phyloP scores from a whole-genome alignment of 305 asterid genomes.

The Plantago coronopus region DNA sequence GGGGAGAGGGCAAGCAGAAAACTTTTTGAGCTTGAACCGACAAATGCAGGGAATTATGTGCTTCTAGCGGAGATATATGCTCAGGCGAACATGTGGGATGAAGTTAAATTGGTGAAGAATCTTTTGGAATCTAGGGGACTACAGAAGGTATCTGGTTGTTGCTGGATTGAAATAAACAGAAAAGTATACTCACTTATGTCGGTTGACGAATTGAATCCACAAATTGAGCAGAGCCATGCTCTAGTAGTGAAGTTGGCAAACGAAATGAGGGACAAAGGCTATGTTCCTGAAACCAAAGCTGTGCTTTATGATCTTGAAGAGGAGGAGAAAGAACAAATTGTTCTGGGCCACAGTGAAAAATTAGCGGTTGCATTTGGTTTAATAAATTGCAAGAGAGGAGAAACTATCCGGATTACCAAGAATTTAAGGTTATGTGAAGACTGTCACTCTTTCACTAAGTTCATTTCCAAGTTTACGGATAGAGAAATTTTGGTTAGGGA shows the following conservation, averaged over 20 bases:
- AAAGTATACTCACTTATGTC: slow-evolving; percentile 49
- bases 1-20: slow-evolving; percentile 71
- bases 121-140: slow-evolving; percentile 64
- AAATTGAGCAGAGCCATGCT: slow-evolving; percentile 69
- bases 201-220: slow-evolving; percentile 74
- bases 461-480: slow-evolving; percentile 51
- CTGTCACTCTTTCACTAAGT: slow-evolving; percentile 78
- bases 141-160: slow-evolving; percentile 75
- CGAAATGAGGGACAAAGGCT: slow-evolving; percentile 79
- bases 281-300: slow-evolving; percentile 65
- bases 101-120: slow-evolving; percentile 67
- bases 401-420: slow-evolving; percentile 74
- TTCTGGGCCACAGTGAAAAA: slow-evolving; percentile 88
- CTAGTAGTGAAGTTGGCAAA: slow-evolving; percentile 45
- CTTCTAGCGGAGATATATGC: slow-evolving; percentile 87
- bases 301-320: slow-evolving; percentile 71
- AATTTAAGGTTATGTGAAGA: slow-evolving; percentile 86
- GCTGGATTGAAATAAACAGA: slow-evolving; percentile 81
- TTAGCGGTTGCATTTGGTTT: slow-evolving; percentile 85
- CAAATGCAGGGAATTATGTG: slow-evolving; percentile 87
- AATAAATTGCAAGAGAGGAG: slow-evolving; percentile 67
- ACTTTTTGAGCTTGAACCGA: slow-evolving; percentile 84
- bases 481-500: slow-evolving; percentile 77
- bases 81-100: slow-evolving; percentile 81
- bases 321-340: slow-evolving; percentile 61